These are phyloP conservation scores for Halophytophthora polymorphica DNA, from an alignment of 352 stramenopile genomes.

Conservation along the genomic window DNA sequence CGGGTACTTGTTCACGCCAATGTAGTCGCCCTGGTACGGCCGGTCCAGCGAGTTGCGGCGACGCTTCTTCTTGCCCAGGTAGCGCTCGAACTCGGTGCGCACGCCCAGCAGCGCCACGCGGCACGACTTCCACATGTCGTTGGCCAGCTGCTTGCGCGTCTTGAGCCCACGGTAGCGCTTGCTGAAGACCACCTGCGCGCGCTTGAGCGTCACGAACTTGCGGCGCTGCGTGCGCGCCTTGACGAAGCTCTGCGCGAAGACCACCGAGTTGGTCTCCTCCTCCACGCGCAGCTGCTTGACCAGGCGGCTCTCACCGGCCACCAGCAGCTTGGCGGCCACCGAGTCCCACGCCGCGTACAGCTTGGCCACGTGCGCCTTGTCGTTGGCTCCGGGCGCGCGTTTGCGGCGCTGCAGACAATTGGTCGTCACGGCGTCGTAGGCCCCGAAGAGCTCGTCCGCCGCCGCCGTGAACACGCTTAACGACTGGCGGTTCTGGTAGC, in stretches of 20 bases:
- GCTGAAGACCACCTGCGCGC: constrained; percentile 69
- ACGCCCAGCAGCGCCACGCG: constrained; percentile 73
- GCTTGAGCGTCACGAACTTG: constrained; percentile 52
- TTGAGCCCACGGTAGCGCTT: constrained; percentile 75
- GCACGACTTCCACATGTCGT: constrained; percentile 65
- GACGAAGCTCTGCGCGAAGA: constrained; percentile 78
- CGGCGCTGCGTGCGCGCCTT: constrained; percentile 46
- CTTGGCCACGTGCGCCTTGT: constrained; percentile 50
- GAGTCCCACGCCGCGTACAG: constrained; percentile 65
- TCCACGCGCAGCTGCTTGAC: constrained; percentile 48
- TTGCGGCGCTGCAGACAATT: constrained; percentile 76
- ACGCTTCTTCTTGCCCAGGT: constrained; percentile 83
- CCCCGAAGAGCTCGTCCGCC: constrained; percentile 43
- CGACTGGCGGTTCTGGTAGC: constrained; percentile 74
- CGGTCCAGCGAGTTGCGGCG: constrained; percentile 77
- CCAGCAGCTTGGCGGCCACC: constrained; percentile 50
- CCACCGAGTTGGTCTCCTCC: constrained; percentile 63
- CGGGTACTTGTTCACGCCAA: constrained; percentile 67
- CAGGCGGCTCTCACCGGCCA: constrained; percentile 39
- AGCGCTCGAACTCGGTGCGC: constrained; percentile 82
- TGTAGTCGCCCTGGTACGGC: constrained; percentile 75
- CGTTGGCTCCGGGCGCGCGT: constrained; percentile 44
- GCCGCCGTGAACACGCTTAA: constrained; percentile 57
- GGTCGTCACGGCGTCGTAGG: constrained; percentile 48
- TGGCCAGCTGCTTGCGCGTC: constrained; percentile 67